Evolutionary conservation across 345 rosid genomes (phyloP).

Genomic region (Xanthoceras sorbifolium): DNA sequence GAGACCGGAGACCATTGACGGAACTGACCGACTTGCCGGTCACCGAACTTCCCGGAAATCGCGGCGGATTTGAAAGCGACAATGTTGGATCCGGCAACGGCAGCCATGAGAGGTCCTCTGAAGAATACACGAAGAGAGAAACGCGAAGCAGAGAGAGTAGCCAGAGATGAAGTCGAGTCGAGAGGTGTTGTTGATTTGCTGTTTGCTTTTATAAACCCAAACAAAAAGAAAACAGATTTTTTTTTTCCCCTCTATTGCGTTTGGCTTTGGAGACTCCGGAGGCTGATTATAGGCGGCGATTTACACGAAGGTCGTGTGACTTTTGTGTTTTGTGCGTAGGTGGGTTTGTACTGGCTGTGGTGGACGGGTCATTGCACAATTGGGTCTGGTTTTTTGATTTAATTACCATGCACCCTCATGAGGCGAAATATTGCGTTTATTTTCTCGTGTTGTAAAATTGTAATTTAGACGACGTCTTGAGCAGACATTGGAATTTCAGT

Average conservation of each 20-base stretch:
- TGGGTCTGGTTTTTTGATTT: neutral
- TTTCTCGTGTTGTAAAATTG: neutral
- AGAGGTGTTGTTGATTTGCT: neutral
- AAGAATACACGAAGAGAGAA: conserved; percentile 30
- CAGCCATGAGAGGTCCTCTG: conserved; percentile 50
- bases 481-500: neutral
- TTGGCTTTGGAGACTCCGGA: conserved; percentile 46
- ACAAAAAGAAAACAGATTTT: neutral
- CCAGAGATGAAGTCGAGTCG: conserved; percentile 34
- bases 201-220: conserved; percentile 12
- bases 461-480: neutral
- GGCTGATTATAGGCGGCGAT: conserved; percentile 31
- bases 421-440: neutral
- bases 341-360: neutral
- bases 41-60: conserved; percentile 28
- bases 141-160: conserved; percentile 30
- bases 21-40: conserved; percentile 41
- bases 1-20: conserved; percentile 50
- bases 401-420: conserved; percentile 29
- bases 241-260: too few species aligned
- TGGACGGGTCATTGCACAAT: neutral
- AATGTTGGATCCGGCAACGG: conserved; percentile 55
- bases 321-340: fast-evolving
- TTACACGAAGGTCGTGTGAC: conserved; percentile 26
- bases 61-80: conserved; percentile 50